Conservation (phyloP, 192 early-diverging fungal genomes). For the Kappamyces sp. region DNA sequence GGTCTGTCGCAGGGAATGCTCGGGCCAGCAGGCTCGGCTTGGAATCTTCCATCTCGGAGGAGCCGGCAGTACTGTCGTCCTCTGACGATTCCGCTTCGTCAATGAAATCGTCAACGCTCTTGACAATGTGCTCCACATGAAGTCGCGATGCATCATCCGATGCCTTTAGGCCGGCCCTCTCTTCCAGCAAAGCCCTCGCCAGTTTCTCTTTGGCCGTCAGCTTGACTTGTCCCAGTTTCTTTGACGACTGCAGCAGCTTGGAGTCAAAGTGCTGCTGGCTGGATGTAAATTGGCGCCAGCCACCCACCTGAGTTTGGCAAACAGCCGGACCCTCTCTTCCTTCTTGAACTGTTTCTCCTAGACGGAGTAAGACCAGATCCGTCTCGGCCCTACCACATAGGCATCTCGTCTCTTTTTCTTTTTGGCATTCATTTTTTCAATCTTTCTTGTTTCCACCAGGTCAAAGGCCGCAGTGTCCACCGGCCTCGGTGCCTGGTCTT, state of each 20-base stretch:
- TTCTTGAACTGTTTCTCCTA: constrained; percentile 51
- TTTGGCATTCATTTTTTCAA: too few relatives aligned
- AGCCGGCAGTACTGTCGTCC: constrained; percentile 5
- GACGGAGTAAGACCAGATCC: neutral
- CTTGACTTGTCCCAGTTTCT: constrained; percentile 36
- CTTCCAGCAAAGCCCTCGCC: constrained; percentile 36
- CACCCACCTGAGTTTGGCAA: constrained; percentile 37
- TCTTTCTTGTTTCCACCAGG: too few relatives aligned
- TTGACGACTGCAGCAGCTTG: constrained; percentile 36
- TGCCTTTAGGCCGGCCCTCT: constrained; percentile 32
- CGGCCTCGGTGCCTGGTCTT: too few relatives aligned
- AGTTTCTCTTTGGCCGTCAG: constrained; percentile 37
- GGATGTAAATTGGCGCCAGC: neutral
- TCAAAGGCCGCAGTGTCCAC: too few relatives aligned
- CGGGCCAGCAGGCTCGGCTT: constrained; percentile 4
- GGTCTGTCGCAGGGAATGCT: neutral
- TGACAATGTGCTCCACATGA: constrained; percentile 16
- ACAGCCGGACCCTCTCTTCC: constrained; percentile 41
- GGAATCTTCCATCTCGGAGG: neutral
- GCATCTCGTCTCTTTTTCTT: neutral
- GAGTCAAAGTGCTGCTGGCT: constrained; percentile 30
- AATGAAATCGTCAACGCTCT: constrained; percentile 15
- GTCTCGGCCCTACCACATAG: neutral
- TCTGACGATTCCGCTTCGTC: neutral
- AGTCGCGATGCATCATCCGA: constrained; percentile 27